Evolutionary conservation across 495 filamentous ascomycete species (phyloP).

Genomic region (Daldinia loculata): DNA sequence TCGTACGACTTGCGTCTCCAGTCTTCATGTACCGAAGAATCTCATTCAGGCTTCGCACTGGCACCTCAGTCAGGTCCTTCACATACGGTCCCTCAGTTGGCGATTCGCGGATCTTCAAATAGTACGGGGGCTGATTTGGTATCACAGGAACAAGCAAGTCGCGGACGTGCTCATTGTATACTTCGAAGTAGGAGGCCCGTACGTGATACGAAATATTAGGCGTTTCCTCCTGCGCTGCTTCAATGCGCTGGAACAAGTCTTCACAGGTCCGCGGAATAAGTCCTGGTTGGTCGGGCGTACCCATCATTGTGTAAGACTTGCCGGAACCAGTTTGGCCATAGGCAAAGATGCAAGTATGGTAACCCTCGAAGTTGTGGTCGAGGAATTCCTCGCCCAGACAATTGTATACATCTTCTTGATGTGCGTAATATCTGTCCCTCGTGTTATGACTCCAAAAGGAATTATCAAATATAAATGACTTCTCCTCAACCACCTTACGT

Average conservation of each 20-base stretch:
- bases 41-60: slow-evolving; percentile 81
- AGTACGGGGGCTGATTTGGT: slow-evolving; percentile 77
- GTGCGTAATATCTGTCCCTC: slow-evolving; percentile 65
- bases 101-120: slow-evolving; percentile 97
- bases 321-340: slow-evolving; percentile 98
- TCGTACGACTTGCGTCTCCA: slow-evolving; percentile 87
- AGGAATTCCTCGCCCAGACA: slow-evolving; percentile 94
- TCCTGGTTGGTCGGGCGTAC: slow-evolving; percentile 81
- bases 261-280: slow-evolving; percentile 97
- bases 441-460: slow-evolving; percentile 94
- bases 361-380: slow-evolving; percentile 99
- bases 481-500: slow-evolving; percentile 84
- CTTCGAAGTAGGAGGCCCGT: slow-evolving; percentile 97
- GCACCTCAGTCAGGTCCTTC: slow-evolving; percentile 92
- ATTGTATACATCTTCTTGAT: slow-evolving; percentile 93
- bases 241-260: slow-evolving; percentile 94
- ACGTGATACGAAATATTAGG: slow-evolving; percentile 95
- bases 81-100: slow-evolving; percentile 97
- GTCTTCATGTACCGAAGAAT: slow-evolving; percentile 89
- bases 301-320: slow-evolving; percentile 99
- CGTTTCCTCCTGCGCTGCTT: slow-evolving; percentile 72
- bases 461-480: slow-evolving; percentile 94
- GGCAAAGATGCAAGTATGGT: slow-evolving; percentile 98
- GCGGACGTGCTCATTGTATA: slow-evolving; percentile 99
- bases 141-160: slow-evolving; percentile 85